These are phyloP conservation scores for Skeletonema menzelii DNA, from an alignment of 108 stramenopile species.

Conservation along the genomic window DNA sequence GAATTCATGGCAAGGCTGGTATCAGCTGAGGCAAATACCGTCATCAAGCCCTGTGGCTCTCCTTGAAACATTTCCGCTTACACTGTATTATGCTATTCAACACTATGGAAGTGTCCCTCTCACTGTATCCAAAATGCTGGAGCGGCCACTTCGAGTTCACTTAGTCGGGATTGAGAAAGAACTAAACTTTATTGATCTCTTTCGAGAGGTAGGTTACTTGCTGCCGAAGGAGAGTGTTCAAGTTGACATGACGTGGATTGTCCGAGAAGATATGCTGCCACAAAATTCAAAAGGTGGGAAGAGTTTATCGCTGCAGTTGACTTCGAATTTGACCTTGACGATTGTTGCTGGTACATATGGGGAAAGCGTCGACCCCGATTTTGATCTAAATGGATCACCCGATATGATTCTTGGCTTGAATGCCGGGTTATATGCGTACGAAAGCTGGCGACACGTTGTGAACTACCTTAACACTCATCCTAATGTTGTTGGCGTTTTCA, in stretches of 20 bases:
- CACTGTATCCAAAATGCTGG: constrained; percentile 78
- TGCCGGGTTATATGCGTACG: constrained; percentile 88
- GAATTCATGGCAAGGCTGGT: constrained; percentile 78
- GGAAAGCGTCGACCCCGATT: constrained; percentile 74
- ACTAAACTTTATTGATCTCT: constrained; percentile 85
- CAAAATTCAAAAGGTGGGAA: constrained; percentile 3
- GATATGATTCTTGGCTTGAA: constrained; percentile 87
- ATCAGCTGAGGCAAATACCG: constrained; percentile 60
- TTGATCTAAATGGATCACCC: constrained; percentile 85
- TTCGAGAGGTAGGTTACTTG: constrained; percentile 70
- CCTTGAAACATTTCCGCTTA: constrained; percentile 80
- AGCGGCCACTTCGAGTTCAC: constrained; percentile 73
- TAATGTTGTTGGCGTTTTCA: constrained; percentile 77
- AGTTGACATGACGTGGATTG: constrained; percentile 77
- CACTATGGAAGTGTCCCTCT: constrained; percentile 69
- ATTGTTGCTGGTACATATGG: constrained; percentile 81
- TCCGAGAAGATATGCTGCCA: constrained; percentile 85
- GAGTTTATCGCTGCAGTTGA: constrained; percentile 46
- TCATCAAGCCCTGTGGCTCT: constrained; percentile 69
- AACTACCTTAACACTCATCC: constrained; percentile 53
- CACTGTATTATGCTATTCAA: constrained; percentile 75
- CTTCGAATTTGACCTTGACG: constrained; percentile 46
- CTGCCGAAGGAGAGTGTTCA: constrained; percentile 58
- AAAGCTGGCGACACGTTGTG: constrained; percentile 82
- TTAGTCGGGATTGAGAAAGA: constrained; percentile 90